Evolutionary conservation across 495 filamentous ascomycete genomes (phyloP).

Genomic region (Neurospora sp.): DNA sequence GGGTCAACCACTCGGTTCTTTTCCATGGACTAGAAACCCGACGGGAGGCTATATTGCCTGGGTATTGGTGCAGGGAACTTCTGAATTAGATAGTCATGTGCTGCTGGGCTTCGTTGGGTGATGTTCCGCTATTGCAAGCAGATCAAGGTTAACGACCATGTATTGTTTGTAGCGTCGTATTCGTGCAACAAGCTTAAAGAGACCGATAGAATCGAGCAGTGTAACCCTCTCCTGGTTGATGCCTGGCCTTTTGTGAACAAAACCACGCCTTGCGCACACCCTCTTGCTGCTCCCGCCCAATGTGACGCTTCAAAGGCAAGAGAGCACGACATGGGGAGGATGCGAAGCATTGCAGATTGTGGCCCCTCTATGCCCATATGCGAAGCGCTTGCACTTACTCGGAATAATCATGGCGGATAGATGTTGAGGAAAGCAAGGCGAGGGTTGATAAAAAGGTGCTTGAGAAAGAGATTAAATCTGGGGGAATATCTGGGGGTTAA

Average conservation of each 20-base stretch:
- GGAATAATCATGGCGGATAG: too few species aligned
- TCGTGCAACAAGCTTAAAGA: neutral
- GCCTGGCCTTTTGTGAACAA: neutral
- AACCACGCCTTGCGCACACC: neutral
- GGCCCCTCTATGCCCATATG: neutral
- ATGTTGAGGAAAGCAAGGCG: neutral
- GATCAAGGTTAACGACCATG: neutral
- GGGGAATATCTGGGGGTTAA: neutral
- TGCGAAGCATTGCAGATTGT: neutral
- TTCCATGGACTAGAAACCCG: neutral
- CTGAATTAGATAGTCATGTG: neutral
- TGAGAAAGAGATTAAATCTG: neutral
- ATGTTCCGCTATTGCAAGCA: neutral
- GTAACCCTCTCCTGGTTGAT: neutral
- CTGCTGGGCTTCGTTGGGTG: neutral
- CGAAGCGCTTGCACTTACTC: neutral
- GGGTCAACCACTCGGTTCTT: neutral
- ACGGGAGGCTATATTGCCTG: neutral
- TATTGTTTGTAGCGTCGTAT: neutral
- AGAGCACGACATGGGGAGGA: neutral
- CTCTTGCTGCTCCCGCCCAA: neutral
- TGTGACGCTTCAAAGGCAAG: neutral
- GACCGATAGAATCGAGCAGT: neutral
- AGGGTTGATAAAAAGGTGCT: neutral
- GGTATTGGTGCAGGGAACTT: neutral